Evolutionary conservation across 169 alveolate species (phyloP).

Genomic region (Amoebophrya sp.): DNA sequence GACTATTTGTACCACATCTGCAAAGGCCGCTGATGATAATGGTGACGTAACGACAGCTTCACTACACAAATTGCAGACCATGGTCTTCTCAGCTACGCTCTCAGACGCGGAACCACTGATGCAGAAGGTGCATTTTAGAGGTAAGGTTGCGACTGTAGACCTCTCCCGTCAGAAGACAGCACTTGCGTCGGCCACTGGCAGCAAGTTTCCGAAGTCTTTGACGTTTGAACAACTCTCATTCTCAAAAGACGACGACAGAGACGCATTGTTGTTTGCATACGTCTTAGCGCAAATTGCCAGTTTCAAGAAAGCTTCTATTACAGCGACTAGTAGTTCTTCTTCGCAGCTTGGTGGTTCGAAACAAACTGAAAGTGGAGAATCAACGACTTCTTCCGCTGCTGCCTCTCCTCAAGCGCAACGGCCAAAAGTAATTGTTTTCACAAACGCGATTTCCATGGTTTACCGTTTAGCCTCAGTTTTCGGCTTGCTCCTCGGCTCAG

Average conservation of each 20-base stretch:
- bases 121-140: not conserved
- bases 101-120: not conserved
- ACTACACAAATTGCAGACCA: constrained; percentile 28
- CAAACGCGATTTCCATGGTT: constrained; percentile 43
- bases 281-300: not conserved
- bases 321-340: too few species aligned
- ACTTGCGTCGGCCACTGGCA: not conserved
- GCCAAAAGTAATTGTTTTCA: constrained; percentile 32
- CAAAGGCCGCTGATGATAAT: not conserved
- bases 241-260: not conserved
- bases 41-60: not conserved
- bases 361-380: too few species aligned
- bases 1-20: not conserved
- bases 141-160: not conserved
- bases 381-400: too few species aligned
- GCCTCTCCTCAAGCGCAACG: too few species aligned
- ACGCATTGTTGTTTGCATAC: not conserved
- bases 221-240: not conserved
- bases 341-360: too few species aligned
- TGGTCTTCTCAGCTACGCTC: constrained; percentile 29
- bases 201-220: not conserved
- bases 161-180: not conserved
- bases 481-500: not conserved
- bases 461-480: constrained; percentile 38
- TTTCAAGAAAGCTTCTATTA: not conserved